phyloP scores from a whole-genome alignment of 2,329 filamentous ascomycete species.

The Coniella lustricola region DNA sequence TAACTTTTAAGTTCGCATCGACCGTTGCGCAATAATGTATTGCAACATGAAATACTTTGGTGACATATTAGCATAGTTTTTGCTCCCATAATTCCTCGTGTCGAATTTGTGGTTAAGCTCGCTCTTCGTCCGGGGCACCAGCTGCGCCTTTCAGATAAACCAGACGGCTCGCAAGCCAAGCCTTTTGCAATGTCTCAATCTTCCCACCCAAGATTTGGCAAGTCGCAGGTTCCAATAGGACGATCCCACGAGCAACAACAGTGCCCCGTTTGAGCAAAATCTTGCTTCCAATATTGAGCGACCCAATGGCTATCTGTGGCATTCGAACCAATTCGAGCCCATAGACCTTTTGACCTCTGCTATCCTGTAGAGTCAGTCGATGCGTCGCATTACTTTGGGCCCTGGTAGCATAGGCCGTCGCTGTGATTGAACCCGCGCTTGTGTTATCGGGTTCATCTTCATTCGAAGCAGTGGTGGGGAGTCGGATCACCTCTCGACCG shows the following conservation, averaged over 20 bases:
- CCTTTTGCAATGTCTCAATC: slow-evolving; percentile 71
- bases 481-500: slow-evolving; percentile 75
- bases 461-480: slow-evolving; percentile 38
- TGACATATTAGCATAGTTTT: too few species aligned
- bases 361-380: slow-evolving; percentile 77
- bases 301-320: slow-evolving; percentile 56
- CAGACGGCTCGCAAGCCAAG: slow-evolving; percentile 69
- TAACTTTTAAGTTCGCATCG: too few species aligned
- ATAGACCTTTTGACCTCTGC: slow-evolving; percentile 58
- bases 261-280: slow-evolving; percentile 60
- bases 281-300: slow-evolving; percentile 72
- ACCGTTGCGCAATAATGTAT: too few species aligned
- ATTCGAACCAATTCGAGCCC: slow-evolving; percentile 66
- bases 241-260: slow-evolving; percentile 64
- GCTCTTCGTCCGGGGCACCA: slow-evolving; percentile 25
- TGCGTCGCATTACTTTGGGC: slow-evolving; percentile 54
- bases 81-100: too few species aligned
- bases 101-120: not conserved
- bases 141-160: slow-evolving; percentile 58
- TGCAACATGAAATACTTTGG: too few species aligned
- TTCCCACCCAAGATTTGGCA: slow-evolving; percentile 79
- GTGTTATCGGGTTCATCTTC: slow-evolving; percentile 37
- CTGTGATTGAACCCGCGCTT: slow-evolving; percentile 14
- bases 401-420: slow-evolving; percentile 6
- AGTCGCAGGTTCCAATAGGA: slow-evolving; percentile 66